Base-by-base conservation (phyloP, 306 rosid genomes). In the Corylus avellana region DNA sequence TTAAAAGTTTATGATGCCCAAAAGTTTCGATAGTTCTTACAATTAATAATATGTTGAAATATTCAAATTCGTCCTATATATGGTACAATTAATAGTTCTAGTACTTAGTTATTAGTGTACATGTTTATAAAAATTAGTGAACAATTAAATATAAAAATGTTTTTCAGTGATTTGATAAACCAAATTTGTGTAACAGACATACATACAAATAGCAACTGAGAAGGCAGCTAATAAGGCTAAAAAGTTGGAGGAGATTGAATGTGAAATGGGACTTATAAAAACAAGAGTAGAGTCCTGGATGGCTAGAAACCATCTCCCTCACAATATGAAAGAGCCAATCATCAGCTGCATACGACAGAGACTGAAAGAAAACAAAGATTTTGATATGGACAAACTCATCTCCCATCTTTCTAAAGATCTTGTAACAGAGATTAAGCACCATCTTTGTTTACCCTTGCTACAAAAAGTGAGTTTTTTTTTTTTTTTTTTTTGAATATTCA, bases 201-300 rank as follows among this genome's bases (percentile, higher is more conserved):
- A 76, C 35, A 53, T 80, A 13, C 82, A 76, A 42, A 80, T 81
- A 0, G 80, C 47, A 58, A 72, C 80, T 8, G 48, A 47, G 4
- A 72, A 84, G 12, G 20, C 55, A 29, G 32, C 2, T 29, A 29
- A 29, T 29, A 29, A 29, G 32, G 32, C 32, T 29, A 29, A 29
- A 29, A 29, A 2, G 32, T 29, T 29, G 16, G 84, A 80, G 51
- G 79, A 84, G 64, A 9, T 2, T n/a, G 20, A n/a, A 20, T 4
- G 7, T n/a, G 20, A 58, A 10, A 53, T 76, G 80, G 78, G 77
- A 75, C 8, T 14, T 72, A 22, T 49, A 14, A 56, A 48, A 73
- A 8, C 57, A 22, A 76, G 72, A 17, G 73, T 78, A 7, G 84
- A 84, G 76, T 44, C 64, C 51, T 80, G 84, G 84, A 80, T 84